phyloP scores from a whole-genome alignment of 1,139 yeast species.

The Debaryomyces robertsiae region DNA sequence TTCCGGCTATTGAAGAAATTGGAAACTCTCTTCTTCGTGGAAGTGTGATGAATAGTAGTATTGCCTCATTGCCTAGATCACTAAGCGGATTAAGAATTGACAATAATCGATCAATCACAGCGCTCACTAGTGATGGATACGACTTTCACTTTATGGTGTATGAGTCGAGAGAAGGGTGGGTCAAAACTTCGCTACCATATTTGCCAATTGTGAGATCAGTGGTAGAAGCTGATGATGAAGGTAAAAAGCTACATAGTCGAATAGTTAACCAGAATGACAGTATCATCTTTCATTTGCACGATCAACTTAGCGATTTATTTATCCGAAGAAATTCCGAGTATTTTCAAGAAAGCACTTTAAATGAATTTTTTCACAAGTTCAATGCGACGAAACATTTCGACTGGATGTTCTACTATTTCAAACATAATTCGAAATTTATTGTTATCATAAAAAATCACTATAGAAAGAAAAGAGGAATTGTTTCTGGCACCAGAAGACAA shows the following conservation, averaged over 20 bases:
- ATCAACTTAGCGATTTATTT: constrained; percentile 40
- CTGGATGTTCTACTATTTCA: constrained; percentile 49
- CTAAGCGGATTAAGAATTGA: constrained; percentile 19
- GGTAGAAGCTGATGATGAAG: neutral
- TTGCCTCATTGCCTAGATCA: constrained; percentile 34
- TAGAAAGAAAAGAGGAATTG: constrained; percentile 22
- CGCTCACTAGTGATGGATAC: constrained; percentile 26
- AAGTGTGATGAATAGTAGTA: constrained; percentile 28
- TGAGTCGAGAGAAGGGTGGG: constrained; percentile 27
- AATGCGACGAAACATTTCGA: constrained; percentile 41
- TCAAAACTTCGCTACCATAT: constrained; percentile 45
- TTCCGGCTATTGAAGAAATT: constrained; percentile 31
- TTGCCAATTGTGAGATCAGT: constrained; percentile 23
- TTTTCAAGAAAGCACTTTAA: constrained; percentile 22
- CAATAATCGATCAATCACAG: constrained; percentile 1
- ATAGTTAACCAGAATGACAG: constrained; percentile 20
- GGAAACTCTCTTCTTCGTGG: constrained; percentile 19
- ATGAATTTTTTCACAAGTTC: constrained; percentile 48
- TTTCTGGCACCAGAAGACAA: constrained; percentile 12
- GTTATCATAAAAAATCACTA: constrained; percentile 39
- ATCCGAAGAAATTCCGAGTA: constrained; percentile 29
- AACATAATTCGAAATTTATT: constrained; percentile 32
- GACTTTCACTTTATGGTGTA: constrained; percentile 44
- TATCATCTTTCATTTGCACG: constrained; percentile 44
- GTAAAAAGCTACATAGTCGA: neutral